Evolutionary conservation across 202 grass and related monocot species (phyloP).

Genomic region (Digitaria exilis): DNA sequence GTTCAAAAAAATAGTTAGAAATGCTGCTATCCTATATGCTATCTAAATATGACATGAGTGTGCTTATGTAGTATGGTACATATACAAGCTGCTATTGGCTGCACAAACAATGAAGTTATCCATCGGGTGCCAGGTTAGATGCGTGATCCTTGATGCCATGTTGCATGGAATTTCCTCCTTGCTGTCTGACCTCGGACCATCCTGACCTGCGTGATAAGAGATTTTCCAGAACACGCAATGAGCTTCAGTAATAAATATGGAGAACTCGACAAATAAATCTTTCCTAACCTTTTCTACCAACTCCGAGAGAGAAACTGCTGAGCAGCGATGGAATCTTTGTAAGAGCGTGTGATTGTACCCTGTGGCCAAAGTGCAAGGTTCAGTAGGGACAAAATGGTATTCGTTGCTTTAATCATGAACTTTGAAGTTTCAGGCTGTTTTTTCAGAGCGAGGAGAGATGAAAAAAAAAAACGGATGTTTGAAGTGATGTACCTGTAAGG

Average conservation of each 20-base stretch:
- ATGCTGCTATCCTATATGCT: background rate
- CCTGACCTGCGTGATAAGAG: slow-evolving; percentile 39
- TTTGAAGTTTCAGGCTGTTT: background rate
- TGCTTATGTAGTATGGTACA: slow-evolving; percentile 49
- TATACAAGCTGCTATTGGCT: slow-evolving; percentile 49
- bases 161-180: slow-evolving; percentile 36
- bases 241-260: background rate
- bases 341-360: background rate
- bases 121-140: slow-evolving; percentile 53
- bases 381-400: background rate
- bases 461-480: background rate
- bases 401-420: background rate
- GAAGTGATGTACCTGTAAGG: slow-evolving; percentile 29
- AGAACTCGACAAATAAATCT: background rate
- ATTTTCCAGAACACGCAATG: background rate
- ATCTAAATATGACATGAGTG: background rate
- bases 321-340: slow-evolving; percentile 8
- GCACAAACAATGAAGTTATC: slow-evolving; percentile 48
- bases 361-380: slow-evolving; percentile 19
- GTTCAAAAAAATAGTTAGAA: background rate
- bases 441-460: background rate
- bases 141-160: slow-evolving; percentile 46
- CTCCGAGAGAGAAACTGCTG: slow-evolving; percentile 29
- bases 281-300: slow-evolving; percentile 32
- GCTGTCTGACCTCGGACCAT: slow-evolving; percentile 9